phyloP scores from a whole-genome alignment of 2,329 filamentous ascomycete species.

The Penicillium concentricum region DNA sequence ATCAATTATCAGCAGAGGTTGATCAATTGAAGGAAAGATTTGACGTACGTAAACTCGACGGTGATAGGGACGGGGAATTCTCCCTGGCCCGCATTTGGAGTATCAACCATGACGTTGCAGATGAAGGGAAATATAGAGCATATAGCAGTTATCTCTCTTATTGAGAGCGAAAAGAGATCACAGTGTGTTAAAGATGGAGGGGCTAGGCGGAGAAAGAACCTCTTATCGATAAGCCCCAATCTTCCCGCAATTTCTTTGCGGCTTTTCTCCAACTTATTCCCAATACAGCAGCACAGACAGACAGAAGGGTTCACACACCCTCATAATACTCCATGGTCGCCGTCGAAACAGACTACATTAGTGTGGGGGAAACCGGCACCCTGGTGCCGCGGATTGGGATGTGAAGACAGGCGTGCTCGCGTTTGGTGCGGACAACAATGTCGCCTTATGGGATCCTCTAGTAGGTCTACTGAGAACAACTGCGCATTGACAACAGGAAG shows the following conservation, averaged over 20 bases:
- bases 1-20: conserved; percentile 8
- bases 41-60: conserved; percentile 69
- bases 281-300: neutral
- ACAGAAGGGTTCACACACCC: neutral
- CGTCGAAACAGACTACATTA: conserved; percentile 55
- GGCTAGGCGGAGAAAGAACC: conserved; percentile 12
- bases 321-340: conserved; percentile 36
- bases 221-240: conserved; percentile 43
- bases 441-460: conserved; percentile 81
- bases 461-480: conserved; percentile 50
- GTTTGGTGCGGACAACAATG: conserved; percentile 83
- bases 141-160: neutral
- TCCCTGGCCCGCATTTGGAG: conserved; percentile 8
- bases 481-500: neutral
- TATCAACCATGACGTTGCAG: conserved; percentile 4
- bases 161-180: neutral
- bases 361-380: conserved; percentile 88
- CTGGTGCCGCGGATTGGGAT: conserved; percentile 88
- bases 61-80: conserved; percentile 54
- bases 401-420: conserved; percentile 67
- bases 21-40: conserved; percentile 3
- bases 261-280: conserved; percentile 16
- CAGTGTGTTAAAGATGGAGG: conserved; percentile 12
- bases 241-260: conserved; percentile 24
- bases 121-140: neutral